Percentiles rank a stretch among this genome's conserved stretches.
These are phyloP conservation scores for Termitomyces sp. DNA, from an alignment of 768 basidiomycete species.

Conservation along the genomic window DNA sequence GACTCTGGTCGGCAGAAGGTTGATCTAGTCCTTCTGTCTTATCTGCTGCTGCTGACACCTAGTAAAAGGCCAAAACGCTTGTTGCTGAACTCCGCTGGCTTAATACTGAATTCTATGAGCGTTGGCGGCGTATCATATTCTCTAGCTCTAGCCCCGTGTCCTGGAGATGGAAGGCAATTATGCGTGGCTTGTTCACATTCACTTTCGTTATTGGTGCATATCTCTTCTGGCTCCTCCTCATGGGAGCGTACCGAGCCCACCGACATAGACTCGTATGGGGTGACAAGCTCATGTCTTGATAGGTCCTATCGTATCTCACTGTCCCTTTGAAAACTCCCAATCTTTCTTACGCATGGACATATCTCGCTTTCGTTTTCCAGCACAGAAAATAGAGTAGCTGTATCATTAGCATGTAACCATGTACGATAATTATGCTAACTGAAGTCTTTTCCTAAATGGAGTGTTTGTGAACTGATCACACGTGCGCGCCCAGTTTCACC, in stretches of 20 bases:
- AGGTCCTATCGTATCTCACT: not conserved
- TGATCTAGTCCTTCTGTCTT: slow-evolving; percentile 9
- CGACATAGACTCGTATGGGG: slow-evolving; percentile 76
- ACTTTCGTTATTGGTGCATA: slow-evolving; percentile 54
- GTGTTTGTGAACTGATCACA: not conserved
- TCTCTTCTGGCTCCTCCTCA: slow-evolving; percentile 53
- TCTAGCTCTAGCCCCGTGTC: slow-evolving; percentile 69
- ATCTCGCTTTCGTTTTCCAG: slow-evolving; percentile 2
- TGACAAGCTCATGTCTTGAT: slow-evolving; percentile 65
- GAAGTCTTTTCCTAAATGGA: not conserved
- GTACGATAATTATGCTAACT: not conserved
- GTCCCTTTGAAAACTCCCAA: not conserved
- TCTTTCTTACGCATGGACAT: not conserved
- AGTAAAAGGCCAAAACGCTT: slow-evolving; percentile 53
- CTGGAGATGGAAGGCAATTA: slow-evolving; percentile 57
- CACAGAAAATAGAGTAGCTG: slow-evolving; percentile 7
- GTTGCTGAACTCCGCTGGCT: slow-evolving; percentile 67
- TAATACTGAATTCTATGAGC: slow-evolving; percentile 73
- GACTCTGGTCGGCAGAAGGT: slow-evolving; percentile 70
- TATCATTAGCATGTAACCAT: slow-evolving; percentile 6
- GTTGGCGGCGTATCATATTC: slow-evolving; percentile 72
- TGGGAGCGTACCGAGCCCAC: slow-evolving; percentile 69
- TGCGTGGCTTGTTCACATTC: slow-evolving; percentile 55
- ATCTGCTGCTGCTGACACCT: slow-evolving; percentile 1
- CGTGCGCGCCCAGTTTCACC: not conserved